These are phyloP conservation scores for Fusarium dlaminii DNA, from an alignment of 2,329 filamentous ascomycete species.

Conservation along the genomic window DNA sequence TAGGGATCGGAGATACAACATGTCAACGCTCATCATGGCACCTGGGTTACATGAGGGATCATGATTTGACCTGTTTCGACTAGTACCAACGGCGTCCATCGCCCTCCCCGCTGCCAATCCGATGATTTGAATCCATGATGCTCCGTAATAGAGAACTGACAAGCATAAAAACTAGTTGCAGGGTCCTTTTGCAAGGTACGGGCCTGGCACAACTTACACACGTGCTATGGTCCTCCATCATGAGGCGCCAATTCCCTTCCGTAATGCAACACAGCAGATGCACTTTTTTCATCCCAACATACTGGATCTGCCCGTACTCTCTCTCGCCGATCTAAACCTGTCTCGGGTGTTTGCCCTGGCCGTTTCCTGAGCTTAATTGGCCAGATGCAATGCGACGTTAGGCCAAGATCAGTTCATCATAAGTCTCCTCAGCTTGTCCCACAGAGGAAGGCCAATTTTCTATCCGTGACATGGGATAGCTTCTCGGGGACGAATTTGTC, in stretches of 20 bases:
- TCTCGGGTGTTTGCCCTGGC: constrained; percentile 21
- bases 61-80: constrained; percentile 30
- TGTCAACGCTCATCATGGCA: constrained; percentile 22
- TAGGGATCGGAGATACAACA: constrained; percentile 12
- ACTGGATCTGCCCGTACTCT: constrained; percentile 28
- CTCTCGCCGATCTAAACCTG: constrained; percentile 32
- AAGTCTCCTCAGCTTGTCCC: constrained; percentile 33
- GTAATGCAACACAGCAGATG: constrained; percentile 12
- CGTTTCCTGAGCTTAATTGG: constrained; percentile 29
- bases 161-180: constrained; percentile 19
- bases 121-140: background rate
- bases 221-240: constrained; percentile 35
- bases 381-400: constrained; percentile 16
- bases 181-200: constrained; percentile 22
- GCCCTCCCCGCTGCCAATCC: background rate
- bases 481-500: constrained; percentile 18
- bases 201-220: constrained; percentile 27
- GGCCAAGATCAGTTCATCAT: constrained; percentile 28
- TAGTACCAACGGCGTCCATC: constrained; percentile 9
- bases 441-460: constrained; percentile 35
- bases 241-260: constrained; percentile 34
- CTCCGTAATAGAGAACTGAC: background rate
- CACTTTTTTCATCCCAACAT: constrained; percentile 31
- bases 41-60: constrained; percentile 22
- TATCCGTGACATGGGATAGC: constrained; percentile 19